phyloP scores from a whole-genome alignment of 2,329 filamentous ascomycete genomes.

The Neoscytalidium dimidiatum region DNA sequence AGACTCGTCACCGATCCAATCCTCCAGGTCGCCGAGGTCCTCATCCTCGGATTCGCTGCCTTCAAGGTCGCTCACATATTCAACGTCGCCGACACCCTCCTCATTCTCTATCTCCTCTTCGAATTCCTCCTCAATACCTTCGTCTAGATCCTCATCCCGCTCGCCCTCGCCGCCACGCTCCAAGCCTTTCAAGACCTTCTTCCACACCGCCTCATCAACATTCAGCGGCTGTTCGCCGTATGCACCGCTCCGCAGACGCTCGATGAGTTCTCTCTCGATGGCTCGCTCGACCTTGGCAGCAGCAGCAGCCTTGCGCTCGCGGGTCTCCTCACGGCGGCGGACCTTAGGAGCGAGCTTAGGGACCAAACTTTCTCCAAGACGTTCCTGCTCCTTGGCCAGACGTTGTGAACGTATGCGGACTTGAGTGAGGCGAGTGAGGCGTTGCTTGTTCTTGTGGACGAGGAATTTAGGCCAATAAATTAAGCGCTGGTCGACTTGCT shows the following conservation, averaged over 20 bases:
- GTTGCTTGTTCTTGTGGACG: slow-evolving; percentile 93
- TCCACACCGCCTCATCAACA: slow-evolving; percentile 93
- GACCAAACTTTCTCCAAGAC: slow-evolving; percentile 84
- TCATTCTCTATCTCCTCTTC: slow-evolving; percentile 67
- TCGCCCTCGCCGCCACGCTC: slow-evolving; percentile 83
- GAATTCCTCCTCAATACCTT: slow-evolving; percentile 74
- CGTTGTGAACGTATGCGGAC: slow-evolving; percentile 77
- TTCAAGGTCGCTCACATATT: slow-evolving; percentile 91
- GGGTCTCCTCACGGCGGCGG: slow-evolving; percentile 50
- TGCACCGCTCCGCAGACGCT: slow-evolving; percentile 84
- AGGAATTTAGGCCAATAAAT: slow-evolving; percentile 96
- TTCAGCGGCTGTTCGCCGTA: slow-evolving; percentile 91
- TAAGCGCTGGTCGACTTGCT: slow-evolving; percentile 69
- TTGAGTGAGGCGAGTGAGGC: slow-evolving; percentile 87
- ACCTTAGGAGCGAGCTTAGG: slow-evolving; percentile 92
- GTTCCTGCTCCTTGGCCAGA: slow-evolving; percentile 84
- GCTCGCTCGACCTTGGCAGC: slow-evolving; percentile 89
- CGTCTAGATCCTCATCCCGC: slow-evolving; percentile 84
- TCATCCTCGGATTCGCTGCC: slow-evolving; percentile 74
- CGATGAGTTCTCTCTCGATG: slow-evolving; percentile 92
- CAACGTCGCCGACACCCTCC: slow-evolving; percentile 73
- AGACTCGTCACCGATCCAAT: slow-evolving; percentile 81
- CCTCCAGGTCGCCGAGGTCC: slow-evolving; percentile 73
- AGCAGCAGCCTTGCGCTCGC: slow-evolving; percentile 53
- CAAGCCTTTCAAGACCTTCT: slow-evolving; percentile 89